Base-by-base conservation (phyloP, 2,329 filamentous ascomycete genomes). In the Calcarisporium arbuscula region DNA sequence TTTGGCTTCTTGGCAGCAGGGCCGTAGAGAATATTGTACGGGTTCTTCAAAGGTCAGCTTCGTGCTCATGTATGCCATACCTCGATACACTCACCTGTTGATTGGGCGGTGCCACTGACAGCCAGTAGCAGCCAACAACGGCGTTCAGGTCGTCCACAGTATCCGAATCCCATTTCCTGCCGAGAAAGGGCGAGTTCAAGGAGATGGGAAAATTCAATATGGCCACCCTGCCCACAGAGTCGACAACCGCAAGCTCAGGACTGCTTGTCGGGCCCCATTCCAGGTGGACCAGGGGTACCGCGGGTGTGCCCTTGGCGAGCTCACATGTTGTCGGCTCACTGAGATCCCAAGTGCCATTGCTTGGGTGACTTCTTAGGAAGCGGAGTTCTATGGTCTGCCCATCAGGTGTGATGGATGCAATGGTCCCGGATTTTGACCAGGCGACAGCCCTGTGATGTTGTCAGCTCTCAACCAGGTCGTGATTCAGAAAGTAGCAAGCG, bases 371-470 rank as follows among this genome's bases (percentile, higher is more conserved):
- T 21, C 77, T 72, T 32, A 95, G 68, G 52, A 85, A 81, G 39
- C 81, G 78, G 29, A 94, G 68, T 51, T 84, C 78, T 34, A 95
- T 65, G 11, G 69, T 71, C 30, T 72, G 72, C 19, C 85, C 83
- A 58, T 89, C 82, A 12, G 75, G 64, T 15, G 80, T 75, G 45
- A 96, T 82, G 35, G 81, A 82, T 19, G 89, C 89, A 46, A 96
- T 85, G 40, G 82, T 87, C 28, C 90, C 90, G 41, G 79, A 75
- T 49, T 81, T 88, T 9, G 90, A 95, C 89, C 90, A 96, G 19
- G 84, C 80, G 35, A 95, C 74, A 44, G 77, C 78, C 54, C 88
- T 94, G 47, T 28, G 30, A 29, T 30, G 19, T 25, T 16, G 36
- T 47, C 41, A 54, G 44, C 35, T 31, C 47, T 37, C 14, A 15